A percentile compares a stretch with the other conserved stretches of the same genome.
Conservation (phyloP, 2,329 filamentous ascomycete genomes). For the Acarospora socialis region DNA sequence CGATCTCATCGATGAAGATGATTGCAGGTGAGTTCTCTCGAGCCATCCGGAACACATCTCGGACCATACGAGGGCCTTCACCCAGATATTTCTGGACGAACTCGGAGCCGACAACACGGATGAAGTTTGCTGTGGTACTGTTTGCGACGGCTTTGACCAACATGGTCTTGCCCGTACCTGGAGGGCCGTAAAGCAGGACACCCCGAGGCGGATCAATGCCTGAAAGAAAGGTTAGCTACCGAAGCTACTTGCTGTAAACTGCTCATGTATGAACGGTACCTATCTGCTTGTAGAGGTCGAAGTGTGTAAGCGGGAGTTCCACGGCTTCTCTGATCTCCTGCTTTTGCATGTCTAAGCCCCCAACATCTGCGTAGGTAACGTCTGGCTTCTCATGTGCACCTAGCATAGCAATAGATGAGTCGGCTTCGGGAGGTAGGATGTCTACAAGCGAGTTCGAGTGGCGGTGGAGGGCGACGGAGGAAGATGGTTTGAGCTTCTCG, state of each 20-base stretch:
- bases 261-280: constrained; percentile 32
- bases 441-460: constrained; percentile 98
- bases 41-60: constrained; percentile 98
- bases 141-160: constrained; percentile 97
- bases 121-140: constrained; percentile 95
- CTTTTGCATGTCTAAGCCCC: constrained; percentile 98
- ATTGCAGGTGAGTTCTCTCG: constrained; percentile 96
- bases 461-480: constrained; percentile 90
- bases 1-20: constrained; percentile 99
- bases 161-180: constrained; percentile 94
- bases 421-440: constrained; percentile 95
- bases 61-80: constrained; percentile 95
- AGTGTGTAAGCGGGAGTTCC: constrained; percentile 90
- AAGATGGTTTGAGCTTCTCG: constrained; percentile 94
- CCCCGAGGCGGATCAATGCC: constrained; percentile 89
- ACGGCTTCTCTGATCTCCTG: constrained; percentile 98
- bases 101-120: constrained; percentile 93
- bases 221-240: constrained; percentile 14
- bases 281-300: constrained; percentile 98
- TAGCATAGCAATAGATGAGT: constrained; percentile 97
- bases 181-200: constrained; percentile 89
- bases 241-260: background rate
- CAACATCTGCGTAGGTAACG: constrained; percentile 94
- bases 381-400: constrained; percentile 95
- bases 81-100: constrained; percentile 98